Conservation (phyloP, 139 green algal genomes). For the Chlamydomonas sp. region DNA sequence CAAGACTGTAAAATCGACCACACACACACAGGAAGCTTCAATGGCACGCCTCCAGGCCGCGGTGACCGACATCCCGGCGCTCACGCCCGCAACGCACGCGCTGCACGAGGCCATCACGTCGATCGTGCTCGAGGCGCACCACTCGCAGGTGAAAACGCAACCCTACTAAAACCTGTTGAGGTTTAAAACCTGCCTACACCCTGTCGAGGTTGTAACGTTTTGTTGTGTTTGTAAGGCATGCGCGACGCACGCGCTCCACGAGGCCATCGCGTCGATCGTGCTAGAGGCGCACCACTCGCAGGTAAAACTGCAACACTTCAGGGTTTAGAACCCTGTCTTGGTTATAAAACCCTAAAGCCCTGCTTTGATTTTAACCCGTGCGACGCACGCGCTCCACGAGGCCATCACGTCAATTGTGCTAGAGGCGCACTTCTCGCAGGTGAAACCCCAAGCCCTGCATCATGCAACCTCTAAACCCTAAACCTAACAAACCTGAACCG, state of each 20-base stretch:
- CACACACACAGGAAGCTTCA: constrained; percentile 32
- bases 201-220: no score
- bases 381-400: constrained; percentile 32
- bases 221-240: no score
- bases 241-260: constrained; percentile 34
- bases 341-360: no score
- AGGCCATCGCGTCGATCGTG: constrained; percentile 22
- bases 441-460: no score
- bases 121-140: constrained; percentile 26
- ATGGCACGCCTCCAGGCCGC: constrained; percentile 25
- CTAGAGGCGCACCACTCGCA: constrained; percentile 27
- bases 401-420: constrained; percentile 26
- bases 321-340: no score
- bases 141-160: no score
- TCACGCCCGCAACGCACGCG: constrained; percentile 34
- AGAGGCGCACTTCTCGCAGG: constrained; percentile 21
- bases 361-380: no score
- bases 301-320: no score
- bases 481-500: not conserved
- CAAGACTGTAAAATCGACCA: no score
- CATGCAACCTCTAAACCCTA: not conserved
- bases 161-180: no score
- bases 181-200: no score
- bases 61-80: constrained; percentile 28
- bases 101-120: constrained; percentile 27